Percentiles rank a stretch among this genome's conserved stretches.
These are phyloP conservation scores for Cordyceps farinosa DNA, from an alignment of 2,329 filamentous ascomycete species.

Conservation along the genomic window DNA sequence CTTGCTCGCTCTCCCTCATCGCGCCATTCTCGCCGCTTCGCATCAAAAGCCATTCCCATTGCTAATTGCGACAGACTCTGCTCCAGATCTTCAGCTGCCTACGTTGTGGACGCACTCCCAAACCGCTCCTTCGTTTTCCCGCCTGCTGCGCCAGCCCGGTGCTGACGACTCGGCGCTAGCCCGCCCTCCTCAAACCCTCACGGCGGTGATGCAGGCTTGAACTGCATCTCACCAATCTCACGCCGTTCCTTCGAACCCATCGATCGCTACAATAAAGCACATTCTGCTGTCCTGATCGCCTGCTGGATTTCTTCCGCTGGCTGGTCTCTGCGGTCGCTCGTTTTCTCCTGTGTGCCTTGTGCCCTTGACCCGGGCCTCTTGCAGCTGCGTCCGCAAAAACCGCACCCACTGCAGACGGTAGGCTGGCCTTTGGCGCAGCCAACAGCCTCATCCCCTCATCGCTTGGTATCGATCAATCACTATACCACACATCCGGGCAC, in stretches of 20 bases:
- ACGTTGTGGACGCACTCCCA: conserved; percentile 1
- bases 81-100: background rate
- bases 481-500: conserved; percentile 26
- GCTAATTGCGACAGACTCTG: conserved; percentile 17
- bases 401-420: conserved; percentile 23
- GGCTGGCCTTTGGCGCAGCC: conserved; percentile 13
- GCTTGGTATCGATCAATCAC: conserved; percentile 25
- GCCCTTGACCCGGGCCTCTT: conserved; percentile 6
- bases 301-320: background rate
- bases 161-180: conserved; percentile 27
- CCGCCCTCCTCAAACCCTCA: conserved; percentile 10
- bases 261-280: conserved; percentile 9
- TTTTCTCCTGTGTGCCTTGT: conserved; percentile 3
- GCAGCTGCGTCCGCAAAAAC: conserved; percentile 29
- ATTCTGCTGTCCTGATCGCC: background rate
- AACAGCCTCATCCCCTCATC: conserved; percentile 8
- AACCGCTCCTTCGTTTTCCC: conserved; percentile 21
- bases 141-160: conserved; percentile 25
- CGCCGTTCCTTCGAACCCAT: conserved; percentile 9
- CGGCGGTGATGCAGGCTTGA: conserved; percentile 17
- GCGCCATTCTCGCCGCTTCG: background rate
- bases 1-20: background rate
- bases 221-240: conserved; percentile 9
- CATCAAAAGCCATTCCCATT: conserved; percentile 8
- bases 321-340: background rate